Percentiles rank a stretch among this genome's conserved stretches.
Conservation (phyloP, 148 eudicot species). For the Rhododendron henanense region DNA sequence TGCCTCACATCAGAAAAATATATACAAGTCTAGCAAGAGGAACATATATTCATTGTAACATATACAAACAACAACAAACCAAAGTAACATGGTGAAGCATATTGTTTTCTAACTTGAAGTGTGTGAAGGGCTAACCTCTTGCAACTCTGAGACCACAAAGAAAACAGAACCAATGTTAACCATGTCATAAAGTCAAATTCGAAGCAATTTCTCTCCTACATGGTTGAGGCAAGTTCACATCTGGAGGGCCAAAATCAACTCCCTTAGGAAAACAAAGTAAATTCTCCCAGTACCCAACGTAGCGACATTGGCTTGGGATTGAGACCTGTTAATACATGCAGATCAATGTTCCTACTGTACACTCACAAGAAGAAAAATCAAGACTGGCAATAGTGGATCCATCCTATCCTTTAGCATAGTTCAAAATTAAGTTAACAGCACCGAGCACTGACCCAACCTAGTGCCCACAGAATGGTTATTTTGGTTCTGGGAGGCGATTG, state of each 20-base stretch:
- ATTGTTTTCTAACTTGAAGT: neutral
- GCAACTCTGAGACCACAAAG: constrained; percentile 49
- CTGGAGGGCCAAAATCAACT: constrained; percentile 18
- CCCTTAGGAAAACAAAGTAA: constrained; percentile 24
- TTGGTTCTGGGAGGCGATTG: neutral
- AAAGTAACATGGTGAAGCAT: neutral
- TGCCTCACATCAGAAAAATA: neutral
- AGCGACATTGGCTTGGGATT: constrained; percentile 68
- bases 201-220: constrained; percentile 42
- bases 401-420: neutral
- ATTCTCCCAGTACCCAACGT: constrained; percentile 57
- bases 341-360: neutral
- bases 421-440: neutral
- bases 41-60: neutral
- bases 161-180: constrained; percentile 34
- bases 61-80: neutral
- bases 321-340: constrained; percentile 40
- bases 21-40: neutral
- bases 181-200: constrained; percentile 51
- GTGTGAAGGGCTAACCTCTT: constrained; percentile 31
- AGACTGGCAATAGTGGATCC: neutral
- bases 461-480: neutral
- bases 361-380: neutral
- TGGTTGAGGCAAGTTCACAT: constrained; percentile 37
- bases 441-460: neutral